Evolutionary conservation across 2,329 filamentous ascomycete species (phyloP).

Genomic region (Fusarium chuoi): DNA sequence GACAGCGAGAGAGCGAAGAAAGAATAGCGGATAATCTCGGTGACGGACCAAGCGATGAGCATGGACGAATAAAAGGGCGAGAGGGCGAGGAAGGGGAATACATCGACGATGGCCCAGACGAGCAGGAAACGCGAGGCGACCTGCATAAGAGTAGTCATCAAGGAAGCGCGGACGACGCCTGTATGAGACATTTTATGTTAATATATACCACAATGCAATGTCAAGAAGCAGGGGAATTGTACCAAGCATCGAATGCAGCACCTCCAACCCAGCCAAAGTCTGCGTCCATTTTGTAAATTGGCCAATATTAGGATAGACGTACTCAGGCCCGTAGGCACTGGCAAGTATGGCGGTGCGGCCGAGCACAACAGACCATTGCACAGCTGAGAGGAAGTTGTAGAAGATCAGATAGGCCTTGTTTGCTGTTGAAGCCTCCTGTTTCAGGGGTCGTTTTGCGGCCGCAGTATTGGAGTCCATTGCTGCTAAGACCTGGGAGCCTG

Average conservation of each 20-base stretch:
- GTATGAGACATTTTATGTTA: not conserved
- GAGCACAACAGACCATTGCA: conserved; percentile 83
- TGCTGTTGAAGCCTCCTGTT: conserved; percentile 45
- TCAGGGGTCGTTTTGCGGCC: conserved; percentile 38
- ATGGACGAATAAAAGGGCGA: conserved; percentile 77
- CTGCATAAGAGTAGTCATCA: conserved; percentile 89
- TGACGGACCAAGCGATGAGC: conserved; percentile 88
- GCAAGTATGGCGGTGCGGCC: conserved; percentile 70
- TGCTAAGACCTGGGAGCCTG: not conserved
- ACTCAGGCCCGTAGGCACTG: conserved; percentile 62
- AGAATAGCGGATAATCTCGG: conserved; percentile 91
- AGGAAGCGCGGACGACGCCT: conserved; percentile 87
- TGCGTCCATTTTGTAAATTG: conserved; percentile 82
- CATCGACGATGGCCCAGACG: conserved; percentile 84
- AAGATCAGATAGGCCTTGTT: conserved; percentile 79
- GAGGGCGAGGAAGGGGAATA: conserved; percentile 74
- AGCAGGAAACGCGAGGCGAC: conserved; percentile 88
- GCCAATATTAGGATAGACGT: conserved; percentile 71
- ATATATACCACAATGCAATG: not conserved
- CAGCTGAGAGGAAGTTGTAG: conserved; percentile 84
- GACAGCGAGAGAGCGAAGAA: conserved; percentile 85
- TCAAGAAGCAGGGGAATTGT: conserved; percentile 42
- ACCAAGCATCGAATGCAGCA: conserved; percentile 84
- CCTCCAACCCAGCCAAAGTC: conserved; percentile 83
- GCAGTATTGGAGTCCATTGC: conserved; percentile 40